Base-by-base conservation (phyloP, 2,329 filamentous ascomycete species). In the Penicillium oxalicum region DNA sequence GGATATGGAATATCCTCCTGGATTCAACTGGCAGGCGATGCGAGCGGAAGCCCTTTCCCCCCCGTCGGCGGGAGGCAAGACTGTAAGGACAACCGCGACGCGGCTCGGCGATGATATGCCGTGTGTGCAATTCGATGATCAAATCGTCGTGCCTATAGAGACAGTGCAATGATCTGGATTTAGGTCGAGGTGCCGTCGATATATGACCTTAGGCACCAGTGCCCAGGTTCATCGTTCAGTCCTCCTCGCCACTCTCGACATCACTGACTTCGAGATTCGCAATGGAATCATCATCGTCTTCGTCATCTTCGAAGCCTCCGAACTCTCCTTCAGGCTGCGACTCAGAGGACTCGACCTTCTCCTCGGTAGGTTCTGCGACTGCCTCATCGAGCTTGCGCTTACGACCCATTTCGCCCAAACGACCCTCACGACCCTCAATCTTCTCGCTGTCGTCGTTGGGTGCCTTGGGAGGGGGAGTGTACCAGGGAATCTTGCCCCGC, bases 401-500 rank as follows among this genome's bases (percentile, higher is more conserved):
- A 37, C 81, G 82, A 50, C 74, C 72, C 84, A 95, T 95, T 70
- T 96, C 89, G 13, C 91, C 91, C 0, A 95, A 74, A 57, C 82
- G 80, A 9, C 90, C 90, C 52, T 87, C 80, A 40, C 90, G 81
- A 4, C 88, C 87, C 53, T 84, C 81, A n/a, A 84, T 71, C 34
- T 72, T 73, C 39, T 66, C 73, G 5, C 72, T 70, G 36, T 67
- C 73, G 9, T 71, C 71, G 11, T 72, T 74, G 29, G 80, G 78
- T 5, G 74, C 74, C 11, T 77, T 71, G 2, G 91, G 89, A 8
- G 90, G 84, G 7, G 89, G 83, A 0, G 88, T 93, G 64, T 90
- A 98, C 93, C 94, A 98, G 1, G 93, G 93, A 26, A 97, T 88
- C 71, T 91, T 96, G 48, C 93, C 93, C 55, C 93, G 77, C 63